Evolutionary conservation across 1,139 yeast genomes (phyloP).

Genomic region (Fermentozyma sake): DNA sequence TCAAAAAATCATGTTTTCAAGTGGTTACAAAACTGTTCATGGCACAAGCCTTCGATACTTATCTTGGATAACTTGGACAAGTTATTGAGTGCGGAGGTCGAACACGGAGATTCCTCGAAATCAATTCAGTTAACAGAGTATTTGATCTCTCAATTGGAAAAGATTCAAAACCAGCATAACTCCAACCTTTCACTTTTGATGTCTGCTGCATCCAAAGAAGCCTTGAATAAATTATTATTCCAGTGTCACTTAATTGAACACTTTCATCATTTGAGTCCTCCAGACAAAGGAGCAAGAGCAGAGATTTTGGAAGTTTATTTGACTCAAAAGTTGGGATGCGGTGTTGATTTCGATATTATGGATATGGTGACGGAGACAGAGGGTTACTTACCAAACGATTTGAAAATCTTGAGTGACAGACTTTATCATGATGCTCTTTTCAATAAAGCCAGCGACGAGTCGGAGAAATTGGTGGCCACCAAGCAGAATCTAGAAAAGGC

Average conservation of each 20-base stretch:
- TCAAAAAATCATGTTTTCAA: conserved; percentile 39
- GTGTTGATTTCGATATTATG: conserved; percentile 48
- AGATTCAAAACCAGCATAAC: conserved; percentile 31
- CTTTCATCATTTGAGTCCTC: conserved; percentile 58
- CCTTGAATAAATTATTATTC: conserved; percentile 56
- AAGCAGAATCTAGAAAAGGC: conserved; percentile 50
- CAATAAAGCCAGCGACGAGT: conserved; percentile 15
- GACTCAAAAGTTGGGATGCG: conserved; percentile 23
- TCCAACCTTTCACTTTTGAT: conserved; percentile 52
- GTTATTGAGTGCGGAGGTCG: conserved; percentile 67
- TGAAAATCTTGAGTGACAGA: conserved; percentile 69
- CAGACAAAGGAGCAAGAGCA: conserved; percentile 60
- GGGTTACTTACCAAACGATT: conserved; percentile 83
- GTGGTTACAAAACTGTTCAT: conserved; percentile 58
- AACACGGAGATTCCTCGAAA: conserved; percentile 59
- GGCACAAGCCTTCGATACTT: conserved; percentile 77
- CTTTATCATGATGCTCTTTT: conserved; percentile 64
- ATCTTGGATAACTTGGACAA: conserved; percentile 80
- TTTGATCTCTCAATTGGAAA: conserved; percentile 36
- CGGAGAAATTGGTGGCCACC: conserved; percentile 14
- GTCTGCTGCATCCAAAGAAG: conserved; percentile 61
- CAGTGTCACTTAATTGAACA: conserved; percentile 72
- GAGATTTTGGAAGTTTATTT: conserved; percentile 49
- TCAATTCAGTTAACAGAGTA: conserved; percentile 56
- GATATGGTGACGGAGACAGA: conserved; percentile 81